A percentile compares a stretch with the other conserved stretches of the same genome.
These are phyloP conservation scores for Fusarium tupiense DNA, from an alignment of 2,329 filamentous ascomycete species.

Conservation along the genomic window DNA sequence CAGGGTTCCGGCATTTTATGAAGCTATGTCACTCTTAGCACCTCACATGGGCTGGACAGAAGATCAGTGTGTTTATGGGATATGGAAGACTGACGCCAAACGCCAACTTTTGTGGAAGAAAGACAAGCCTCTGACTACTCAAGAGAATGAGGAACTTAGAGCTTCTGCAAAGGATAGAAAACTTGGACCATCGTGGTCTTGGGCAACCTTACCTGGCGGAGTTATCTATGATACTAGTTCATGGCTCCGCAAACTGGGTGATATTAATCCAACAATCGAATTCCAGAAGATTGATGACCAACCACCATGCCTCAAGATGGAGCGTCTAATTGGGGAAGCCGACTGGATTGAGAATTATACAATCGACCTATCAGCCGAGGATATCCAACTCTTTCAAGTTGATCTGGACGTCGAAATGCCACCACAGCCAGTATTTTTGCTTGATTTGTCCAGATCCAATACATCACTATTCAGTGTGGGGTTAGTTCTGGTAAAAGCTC, in stretches of 20 bases:
- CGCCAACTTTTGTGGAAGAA: neutral
- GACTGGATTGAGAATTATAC: no score
- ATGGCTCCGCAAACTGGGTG: no score
- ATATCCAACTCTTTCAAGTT: no score
- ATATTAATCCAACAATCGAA: no score
- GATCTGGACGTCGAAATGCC: no score
- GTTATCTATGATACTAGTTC: neutral
- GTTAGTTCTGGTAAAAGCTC: no score
- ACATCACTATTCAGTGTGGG: no score
- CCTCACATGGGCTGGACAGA: neutral
- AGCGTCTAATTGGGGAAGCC: no score
- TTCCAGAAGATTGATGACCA: no score
- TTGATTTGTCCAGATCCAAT: no score
- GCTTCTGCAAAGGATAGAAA: neutral
- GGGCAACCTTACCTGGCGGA: neutral
- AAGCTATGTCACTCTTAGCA: neutral
- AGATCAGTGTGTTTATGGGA: neutral
- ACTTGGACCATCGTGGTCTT: neutral
- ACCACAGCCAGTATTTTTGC: no score
- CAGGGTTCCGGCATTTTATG: neutral
- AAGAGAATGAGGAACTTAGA: neutral
- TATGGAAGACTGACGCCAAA: neutral
- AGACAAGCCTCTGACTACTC: neutral
- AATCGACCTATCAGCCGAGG: rapidly evolving
- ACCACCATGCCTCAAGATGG: no score